Base-by-base conservation (phyloP, 495 filamentous ascomycete species). In the Glonium stellatum region DNA sequence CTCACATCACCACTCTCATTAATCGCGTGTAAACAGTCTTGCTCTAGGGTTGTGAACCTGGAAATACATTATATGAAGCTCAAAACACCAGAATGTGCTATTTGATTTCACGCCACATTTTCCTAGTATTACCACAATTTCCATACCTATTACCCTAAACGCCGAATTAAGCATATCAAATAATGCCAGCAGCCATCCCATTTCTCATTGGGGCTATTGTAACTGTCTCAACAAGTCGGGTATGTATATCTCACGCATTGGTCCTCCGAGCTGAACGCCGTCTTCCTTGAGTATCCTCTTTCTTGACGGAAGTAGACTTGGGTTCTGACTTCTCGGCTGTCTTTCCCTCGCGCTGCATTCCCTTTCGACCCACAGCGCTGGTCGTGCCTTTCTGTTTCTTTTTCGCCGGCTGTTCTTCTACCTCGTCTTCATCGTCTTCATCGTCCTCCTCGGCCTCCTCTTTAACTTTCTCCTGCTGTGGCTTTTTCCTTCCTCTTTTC, bases 401-500 rank as follows among this genome's bases (percentile, higher is more conserved):
- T 10, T 51, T 51, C 23, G 23, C 21, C 48, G 21, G 21, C 18
- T 12, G 21, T 27, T 51, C 23, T 6, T 51, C 48, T 15, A 10
- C 23, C 15, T 50, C 47, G 8, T 51, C 19, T 31, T 51, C 48
- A 31, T 25, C 19, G 9, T 23, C 48, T 25, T 51, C 25, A 21
- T 23, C 48, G 15, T 51, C 48, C 5, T 51, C 19, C 48, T 51
- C 48, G 19, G 3, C 21, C 15, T 51, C 19, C 23, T 51, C 48
- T 9, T 51, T 22, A 25, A 31, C 48, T 27, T 23, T 23, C 23
- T 22, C 48, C 25, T 23, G 48, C 19, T 51, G 48, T 51, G 21
- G 11, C 23, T 58, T 62, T 39, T 56, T 59, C 13, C 56, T 27
- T 25, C 48, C 63, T 47, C 63, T 58, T 25, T 62, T 62, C 8